A percentile compares a stretch with the other conserved stretches of the same genome.
These are phyloP conservation scores for Heliocybe sulcata DNA, from an alignment of 1,284 basidiomycete genomes.

Conservation along the genomic window DNA sequence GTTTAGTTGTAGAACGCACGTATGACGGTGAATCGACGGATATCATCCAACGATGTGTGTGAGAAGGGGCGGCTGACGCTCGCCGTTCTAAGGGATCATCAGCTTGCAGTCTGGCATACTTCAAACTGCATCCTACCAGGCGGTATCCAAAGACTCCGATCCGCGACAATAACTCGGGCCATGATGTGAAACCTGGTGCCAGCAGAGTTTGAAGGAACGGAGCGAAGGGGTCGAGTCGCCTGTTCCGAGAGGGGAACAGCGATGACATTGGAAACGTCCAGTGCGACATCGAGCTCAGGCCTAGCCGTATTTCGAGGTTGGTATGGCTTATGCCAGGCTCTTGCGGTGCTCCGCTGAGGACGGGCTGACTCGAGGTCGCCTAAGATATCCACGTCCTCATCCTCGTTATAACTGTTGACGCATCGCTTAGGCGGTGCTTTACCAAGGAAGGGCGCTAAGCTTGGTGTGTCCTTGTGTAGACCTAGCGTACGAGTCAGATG, in stretches of 20 bases:
- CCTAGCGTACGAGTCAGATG: constrained; percentile 58
- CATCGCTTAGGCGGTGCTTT: constrained; percentile 45
- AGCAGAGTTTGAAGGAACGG: neutral
- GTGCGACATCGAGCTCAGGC: constrained; percentile 22
- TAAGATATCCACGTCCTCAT: constrained; percentile 39
- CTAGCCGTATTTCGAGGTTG: constrained; percentile 37
- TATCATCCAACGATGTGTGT: constrained; percentile 69
- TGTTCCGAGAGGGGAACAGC: neutral
- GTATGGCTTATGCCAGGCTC: constrained; percentile 33
- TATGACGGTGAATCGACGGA: constrained; percentile 64
- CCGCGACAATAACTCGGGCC: constrained; percentile 54
- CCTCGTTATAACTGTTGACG: constrained; percentile 43
- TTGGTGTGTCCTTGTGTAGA: constrained; percentile 61
- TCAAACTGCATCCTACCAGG: constrained; percentile 31
- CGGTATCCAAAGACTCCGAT: constrained; percentile 56
- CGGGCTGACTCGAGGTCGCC: constrained; percentile 5
- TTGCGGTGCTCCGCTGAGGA: constrained; percentile 6
- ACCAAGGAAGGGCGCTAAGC: constrained; percentile 65
- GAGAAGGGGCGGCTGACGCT: constrained; percentile 19
- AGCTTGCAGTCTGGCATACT: constrained; percentile 3
- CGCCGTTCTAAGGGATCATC: constrained; percentile 32
- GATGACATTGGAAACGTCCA: neutral
- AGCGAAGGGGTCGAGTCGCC: neutral
- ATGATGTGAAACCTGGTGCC: constrained; percentile 60
- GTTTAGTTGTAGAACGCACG: constrained; percentile 35